Percentiles rank a stretch among this genome's conserved stretches.
Evolutionary conservation across 1,139 yeast genomes (phyloP).

Genomic region (Wickerhamiella pararugosa): DNA sequence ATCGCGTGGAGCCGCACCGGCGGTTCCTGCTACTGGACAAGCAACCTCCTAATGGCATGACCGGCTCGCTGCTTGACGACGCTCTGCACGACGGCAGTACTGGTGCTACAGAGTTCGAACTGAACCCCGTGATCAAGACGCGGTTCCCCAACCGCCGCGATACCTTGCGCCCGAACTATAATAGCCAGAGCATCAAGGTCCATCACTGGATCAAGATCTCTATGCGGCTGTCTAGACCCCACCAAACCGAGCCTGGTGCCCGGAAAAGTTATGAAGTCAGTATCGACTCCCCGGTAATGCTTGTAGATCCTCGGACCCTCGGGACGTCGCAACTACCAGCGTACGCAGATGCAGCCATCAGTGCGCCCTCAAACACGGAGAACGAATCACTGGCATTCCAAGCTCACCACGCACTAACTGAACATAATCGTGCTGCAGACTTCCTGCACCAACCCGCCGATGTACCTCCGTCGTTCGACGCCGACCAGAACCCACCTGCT

Average conservation of each 20-base stretch:
- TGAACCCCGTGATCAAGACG: slow-evolving; percentile 68
- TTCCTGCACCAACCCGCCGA: slow-evolving; percentile 29
- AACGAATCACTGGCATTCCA: slow-evolving; percentile 8
- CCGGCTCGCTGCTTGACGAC: slow-evolving; percentile 24
- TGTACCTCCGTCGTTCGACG: slow-evolving; percentile 34
- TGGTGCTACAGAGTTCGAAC: slow-evolving; percentile 48
- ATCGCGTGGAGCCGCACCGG: slow-evolving; percentile 76
- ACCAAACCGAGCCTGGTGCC: slow-evolving; percentile 38
- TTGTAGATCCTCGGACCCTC: slow-evolving; percentile 37
- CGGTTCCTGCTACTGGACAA: slow-evolving; percentile 71
- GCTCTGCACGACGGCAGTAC: slow-evolving; percentile 28
- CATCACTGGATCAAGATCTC: slow-evolving; percentile 92
- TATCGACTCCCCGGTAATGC: slow-evolving; percentile 80
- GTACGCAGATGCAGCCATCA: slow-evolving; percentile 16
- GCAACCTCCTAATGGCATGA: slow-evolving; percentile 40
- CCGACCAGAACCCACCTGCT: slow-evolving; percentile 15
- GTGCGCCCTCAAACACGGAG: background rate
- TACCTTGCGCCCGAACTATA: slow-evolving; percentile 65
- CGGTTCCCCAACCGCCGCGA: slow-evolving; percentile 28
- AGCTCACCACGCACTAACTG: slow-evolving; percentile 5
- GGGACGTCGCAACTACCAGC: slow-evolving; percentile 27
- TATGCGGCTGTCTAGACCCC: slow-evolving; percentile 52
- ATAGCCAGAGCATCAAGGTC: slow-evolving; percentile 58
- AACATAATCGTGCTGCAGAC: slow-evolving; percentile 25
- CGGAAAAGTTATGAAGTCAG: slow-evolving; percentile 83